Evolutionary conservation across 1,284 basidiomycete species (phyloP).

Genomic region (Xerocomus nothofagi): DNA sequence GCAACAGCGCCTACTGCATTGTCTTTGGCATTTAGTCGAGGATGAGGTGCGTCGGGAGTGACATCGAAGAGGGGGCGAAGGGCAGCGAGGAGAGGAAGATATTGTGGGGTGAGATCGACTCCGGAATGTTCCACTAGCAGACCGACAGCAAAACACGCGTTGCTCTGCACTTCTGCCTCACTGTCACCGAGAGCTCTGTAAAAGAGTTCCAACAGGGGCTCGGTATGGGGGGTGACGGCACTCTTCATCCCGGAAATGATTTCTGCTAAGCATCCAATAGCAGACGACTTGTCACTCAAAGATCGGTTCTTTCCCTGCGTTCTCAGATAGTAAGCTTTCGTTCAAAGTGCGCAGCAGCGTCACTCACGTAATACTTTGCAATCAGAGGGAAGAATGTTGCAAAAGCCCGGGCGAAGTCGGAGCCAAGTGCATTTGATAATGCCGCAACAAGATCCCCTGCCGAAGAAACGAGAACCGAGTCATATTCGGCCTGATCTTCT

Average conservation of each 20-base stretch:
- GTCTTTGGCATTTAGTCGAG: slow-evolving; percentile 86
- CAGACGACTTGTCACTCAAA: slow-evolving; percentile 88
- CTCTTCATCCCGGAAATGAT: slow-evolving; percentile 92
- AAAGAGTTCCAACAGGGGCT: slow-evolving; percentile 82
- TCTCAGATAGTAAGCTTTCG: slow-evolving; percentile 13
- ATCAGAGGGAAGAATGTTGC: slow-evolving; percentile 87
- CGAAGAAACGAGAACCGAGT: slow-evolving; percentile 92
- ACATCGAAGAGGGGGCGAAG: slow-evolving; percentile 85
- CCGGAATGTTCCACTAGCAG: slow-evolving; percentile 89
- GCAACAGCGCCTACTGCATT: slow-evolving; percentile 94
- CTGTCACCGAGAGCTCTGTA: slow-evolving; percentile 81
- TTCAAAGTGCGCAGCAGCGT: not conserved
- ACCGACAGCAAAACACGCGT: slow-evolving; percentile 94
- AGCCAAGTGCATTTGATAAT: slow-evolving; percentile 82
- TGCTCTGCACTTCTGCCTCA: slow-evolving; percentile 92
- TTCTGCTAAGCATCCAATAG: slow-evolving; percentile 94
- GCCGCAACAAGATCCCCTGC: slow-evolving; percentile 94
- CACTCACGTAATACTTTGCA: slow-evolving; percentile 87
- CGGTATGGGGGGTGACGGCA: slow-evolving; percentile 85
- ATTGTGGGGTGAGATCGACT: slow-evolving; percentile 84
- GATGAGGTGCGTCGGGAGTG: slow-evolving; percentile 55
- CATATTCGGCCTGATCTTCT: slow-evolving; percentile 93
- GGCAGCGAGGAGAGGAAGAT: slow-evolving; percentile 74
- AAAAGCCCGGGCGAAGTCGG: slow-evolving; percentile 87
- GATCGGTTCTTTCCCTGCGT: slow-evolving; percentile 80